Conservation (phyloP, 2,329 filamentous ascomycete species). For the Aspergillus sp. region DNA sequence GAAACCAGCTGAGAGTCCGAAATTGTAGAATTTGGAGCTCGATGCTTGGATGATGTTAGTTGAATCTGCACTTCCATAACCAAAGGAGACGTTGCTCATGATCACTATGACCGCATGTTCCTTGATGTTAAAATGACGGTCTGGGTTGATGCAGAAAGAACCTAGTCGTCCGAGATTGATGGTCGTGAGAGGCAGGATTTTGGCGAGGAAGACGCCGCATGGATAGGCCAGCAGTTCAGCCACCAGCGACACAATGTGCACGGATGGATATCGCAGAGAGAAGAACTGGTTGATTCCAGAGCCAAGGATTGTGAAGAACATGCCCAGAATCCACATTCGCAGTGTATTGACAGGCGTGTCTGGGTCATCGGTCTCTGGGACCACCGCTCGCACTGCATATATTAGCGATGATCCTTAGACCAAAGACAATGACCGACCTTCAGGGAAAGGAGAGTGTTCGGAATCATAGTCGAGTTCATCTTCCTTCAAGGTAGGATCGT, state of each 20-base stretch:
- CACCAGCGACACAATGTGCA: constrained; percentile 41
- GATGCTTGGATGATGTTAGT: too few relatives aligned
- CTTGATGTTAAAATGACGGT: constrained; percentile 43
- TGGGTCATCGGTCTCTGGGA: constrained; percentile 24
- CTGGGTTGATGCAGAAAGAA: constrained; percentile 33
- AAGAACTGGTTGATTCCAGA: constrained; percentile 46
- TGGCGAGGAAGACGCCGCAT: constrained; percentile 36
- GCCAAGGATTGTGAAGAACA: constrained; percentile 40
- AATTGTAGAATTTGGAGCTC: too few relatives aligned
- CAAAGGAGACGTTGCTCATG: constrained; percentile 46
- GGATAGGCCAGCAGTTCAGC: constrained; percentile 42
- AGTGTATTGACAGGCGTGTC: constrained; percentile 22
- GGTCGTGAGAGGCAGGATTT: constrained; percentile 33
- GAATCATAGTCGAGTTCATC: constrained; percentile 12
- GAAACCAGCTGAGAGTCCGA: too few relatives aligned
- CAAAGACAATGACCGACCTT: constrained; percentile 2
- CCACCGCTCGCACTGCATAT: constrained; percentile 16
- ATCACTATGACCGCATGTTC: constrained; percentile 45
- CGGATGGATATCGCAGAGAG: constrained; percentile 40
- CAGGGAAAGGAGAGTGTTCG: constrained; percentile 22
- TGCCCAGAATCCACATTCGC: constrained; percentile 40
- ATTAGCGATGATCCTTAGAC: too few relatives aligned
- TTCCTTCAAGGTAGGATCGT: constrained; percentile 1
- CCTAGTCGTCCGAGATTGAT: constrained; percentile 10
- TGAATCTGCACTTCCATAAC: constrained; percentile 4